Evolutionary conservation across 768 basidiomycete species (phyloP).

Genomic region (Favolaschia claudopus): DNA sequence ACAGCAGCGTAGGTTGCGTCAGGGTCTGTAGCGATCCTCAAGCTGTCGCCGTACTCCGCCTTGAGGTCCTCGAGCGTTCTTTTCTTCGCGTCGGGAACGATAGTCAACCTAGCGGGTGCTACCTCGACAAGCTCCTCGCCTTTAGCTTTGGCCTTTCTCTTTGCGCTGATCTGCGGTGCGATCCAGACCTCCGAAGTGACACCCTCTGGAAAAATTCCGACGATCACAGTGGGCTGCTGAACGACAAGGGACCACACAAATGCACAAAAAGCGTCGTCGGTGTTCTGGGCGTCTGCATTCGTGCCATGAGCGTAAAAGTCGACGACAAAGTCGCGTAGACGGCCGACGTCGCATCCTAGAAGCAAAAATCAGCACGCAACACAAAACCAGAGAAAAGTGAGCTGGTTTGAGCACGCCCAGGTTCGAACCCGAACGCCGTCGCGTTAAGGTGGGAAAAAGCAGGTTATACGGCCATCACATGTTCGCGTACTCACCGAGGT

Average conservation of each 20-base stretch:
- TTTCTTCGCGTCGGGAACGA: slow-evolving; percentile 63
- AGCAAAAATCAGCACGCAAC: slow-evolving; percentile 19
- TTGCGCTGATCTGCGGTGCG: slow-evolving; percentile 76
- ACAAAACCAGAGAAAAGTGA: slow-evolving; percentile 18
- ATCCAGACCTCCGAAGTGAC: slow-evolving; percentile 74
- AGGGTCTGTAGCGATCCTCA: slow-evolving; percentile 80
- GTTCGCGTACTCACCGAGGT: slow-evolving; percentile 72
- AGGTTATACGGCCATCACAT: slow-evolving; percentile 40
- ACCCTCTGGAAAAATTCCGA: slow-evolving; percentile 74
- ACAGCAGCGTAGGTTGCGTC: slow-evolving; percentile 80
- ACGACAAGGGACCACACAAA: slow-evolving; percentile 86
- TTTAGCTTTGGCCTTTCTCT: slow-evolving; percentile 67
- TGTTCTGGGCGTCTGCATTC: slow-evolving; percentile 54
- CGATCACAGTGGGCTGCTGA: slow-evolving; percentile 74
- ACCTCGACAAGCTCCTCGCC: slow-evolving; percentile 56
- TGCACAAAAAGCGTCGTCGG: slow-evolving; percentile 78
- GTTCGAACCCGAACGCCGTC: slow-evolving; percentile 18
- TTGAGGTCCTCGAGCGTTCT: slow-evolving; percentile 64
- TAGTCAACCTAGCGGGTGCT: slow-evolving; percentile 53
- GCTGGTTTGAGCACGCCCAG: slow-evolving; percentile 20
- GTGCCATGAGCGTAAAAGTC: slow-evolving; percentile 65
- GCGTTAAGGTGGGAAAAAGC: slow-evolving; percentile 30
- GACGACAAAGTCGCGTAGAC: slow-evolving; percentile 72
- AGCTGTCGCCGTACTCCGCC: slow-evolving; percentile 61
- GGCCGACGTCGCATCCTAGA: slow-evolving; percentile 77